Conservation (phyloP, 108 stramenopile genomes). For the Cylindrotheca fusiformis region DNA sequence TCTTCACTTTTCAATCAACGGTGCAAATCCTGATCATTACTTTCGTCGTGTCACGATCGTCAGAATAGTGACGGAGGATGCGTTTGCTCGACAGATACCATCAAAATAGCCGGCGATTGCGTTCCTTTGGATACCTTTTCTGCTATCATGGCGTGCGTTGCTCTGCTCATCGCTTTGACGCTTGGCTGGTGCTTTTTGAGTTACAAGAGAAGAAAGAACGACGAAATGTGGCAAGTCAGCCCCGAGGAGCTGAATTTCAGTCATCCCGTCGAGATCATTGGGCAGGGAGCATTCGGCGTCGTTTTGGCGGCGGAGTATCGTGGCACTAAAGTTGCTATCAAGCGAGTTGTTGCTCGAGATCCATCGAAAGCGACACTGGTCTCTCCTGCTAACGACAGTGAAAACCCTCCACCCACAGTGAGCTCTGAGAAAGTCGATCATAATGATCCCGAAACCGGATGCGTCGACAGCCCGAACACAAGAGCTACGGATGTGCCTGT, state of each 20-base stretch:
- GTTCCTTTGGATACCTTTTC: background rate
- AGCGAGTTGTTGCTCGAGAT: constrained; percentile 37
- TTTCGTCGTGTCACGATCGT: no score
- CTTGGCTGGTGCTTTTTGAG: constrained; percentile 7
- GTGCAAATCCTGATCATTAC: no score
- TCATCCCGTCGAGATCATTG: constrained; percentile 32
- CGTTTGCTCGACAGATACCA: background rate
- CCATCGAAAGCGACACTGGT: background rate
- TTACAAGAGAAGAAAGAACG: constrained; percentile 14
- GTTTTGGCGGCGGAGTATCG: constrained; percentile 32
- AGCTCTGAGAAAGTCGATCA: background rate
- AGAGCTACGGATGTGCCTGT: background rate
- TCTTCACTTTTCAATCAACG: background rate
- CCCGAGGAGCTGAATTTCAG: constrained; percentile 20
- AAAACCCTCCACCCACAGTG: background rate
- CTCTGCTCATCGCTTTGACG: background rate
- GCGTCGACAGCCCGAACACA: background rate
- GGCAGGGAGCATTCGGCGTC: constrained; percentile 41
- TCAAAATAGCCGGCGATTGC: background rate
- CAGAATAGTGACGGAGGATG: background rate
- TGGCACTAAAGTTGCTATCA: constrained; percentile 43
- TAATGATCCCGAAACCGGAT: background rate
- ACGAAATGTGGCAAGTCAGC: constrained; percentile 23
- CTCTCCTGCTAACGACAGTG: background rate
- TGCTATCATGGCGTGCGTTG: background rate